phyloP scores from a whole-genome alignment of 2,329 filamentous ascomycete genomes.

The Neurospora sp. region DNA sequence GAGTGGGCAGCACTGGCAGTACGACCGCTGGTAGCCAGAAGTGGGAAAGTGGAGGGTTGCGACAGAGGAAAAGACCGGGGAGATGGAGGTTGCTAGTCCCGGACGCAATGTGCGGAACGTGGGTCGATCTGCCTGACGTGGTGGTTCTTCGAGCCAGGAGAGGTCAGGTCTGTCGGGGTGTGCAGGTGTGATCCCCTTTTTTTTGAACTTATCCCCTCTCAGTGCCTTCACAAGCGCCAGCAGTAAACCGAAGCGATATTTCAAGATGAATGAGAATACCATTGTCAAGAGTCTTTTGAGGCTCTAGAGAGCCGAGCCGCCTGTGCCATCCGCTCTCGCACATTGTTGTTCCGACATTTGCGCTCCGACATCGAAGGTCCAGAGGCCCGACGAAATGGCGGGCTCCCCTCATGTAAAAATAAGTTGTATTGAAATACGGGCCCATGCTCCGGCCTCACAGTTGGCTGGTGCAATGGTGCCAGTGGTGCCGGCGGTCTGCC shows the following conservation, averaged over 20 bases:
- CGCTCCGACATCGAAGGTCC: not conserved
- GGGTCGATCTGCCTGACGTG: conserved; percentile 19
- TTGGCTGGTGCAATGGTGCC: not conserved
- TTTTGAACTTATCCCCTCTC: not conserved
- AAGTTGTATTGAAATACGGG: not conserved
- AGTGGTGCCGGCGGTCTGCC: not conserved
- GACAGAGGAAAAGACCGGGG: conserved; percentile 19
- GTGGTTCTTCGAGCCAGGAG: conserved; percentile 5
- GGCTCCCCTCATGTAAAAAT: not conserved
- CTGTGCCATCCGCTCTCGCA: not conserved
- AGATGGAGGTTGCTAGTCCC: conserved; percentile 19
- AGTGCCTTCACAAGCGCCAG: not conserved
- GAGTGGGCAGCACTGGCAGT: not conserved
- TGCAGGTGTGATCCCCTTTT: not conserved
- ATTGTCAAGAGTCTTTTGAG: not conserved
- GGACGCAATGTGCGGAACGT: conserved; percentile 16
- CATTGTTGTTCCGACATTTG: not conserved
- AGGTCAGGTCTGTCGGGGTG: not conserved
- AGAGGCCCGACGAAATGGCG: not conserved
- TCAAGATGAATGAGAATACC: not conserved
- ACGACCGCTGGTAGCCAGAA: not conserved
- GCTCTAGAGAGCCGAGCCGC: not conserved
- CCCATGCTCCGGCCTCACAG: not conserved
- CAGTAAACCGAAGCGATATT: not conserved
- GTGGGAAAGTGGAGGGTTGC: conserved; percentile 15